Evolutionary conservation across 495 filamentous ascomycete species (phyloP).

Genomic region (Aspergillus ellipticus): DNA sequence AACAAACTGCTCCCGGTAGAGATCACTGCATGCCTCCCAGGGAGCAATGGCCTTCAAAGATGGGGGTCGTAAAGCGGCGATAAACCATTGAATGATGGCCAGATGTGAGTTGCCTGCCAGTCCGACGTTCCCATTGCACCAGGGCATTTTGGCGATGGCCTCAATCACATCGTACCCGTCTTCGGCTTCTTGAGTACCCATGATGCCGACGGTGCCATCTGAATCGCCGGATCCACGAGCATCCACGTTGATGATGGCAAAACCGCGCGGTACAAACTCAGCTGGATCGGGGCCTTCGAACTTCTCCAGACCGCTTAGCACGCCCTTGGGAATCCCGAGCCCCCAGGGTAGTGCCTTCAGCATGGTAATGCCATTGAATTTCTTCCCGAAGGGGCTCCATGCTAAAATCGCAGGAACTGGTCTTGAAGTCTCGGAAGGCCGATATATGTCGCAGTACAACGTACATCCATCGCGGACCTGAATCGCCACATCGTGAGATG

Average conservation of each 20-base stretch:
- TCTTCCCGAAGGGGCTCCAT: constrained; percentile 39
- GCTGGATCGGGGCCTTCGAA: constrained; percentile 47
- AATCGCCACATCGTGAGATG: constrained; percentile 32
- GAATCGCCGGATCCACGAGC: constrained; percentile 36
- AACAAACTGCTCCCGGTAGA: constrained; percentile 39
- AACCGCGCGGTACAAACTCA: constrained; percentile 36
- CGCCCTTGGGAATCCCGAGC: constrained; percentile 20
- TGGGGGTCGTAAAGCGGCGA: constrained; percentile 36
- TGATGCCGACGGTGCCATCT: constrained; percentile 37
- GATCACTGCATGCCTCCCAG: constrained; percentile 44
- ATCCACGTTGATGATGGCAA: constrained; percentile 44
- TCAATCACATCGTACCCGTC: constrained; percentile 46
- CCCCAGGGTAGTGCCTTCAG: constrained; percentile 22
- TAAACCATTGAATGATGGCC: constrained; percentile 43
- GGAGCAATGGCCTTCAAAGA: constrained; percentile 43
- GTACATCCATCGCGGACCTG: constrained; percentile 28
- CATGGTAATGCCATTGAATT: constrained; percentile 25
- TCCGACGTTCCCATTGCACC: constrained; percentile 45
- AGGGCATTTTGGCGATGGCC: constrained; percentile 33
- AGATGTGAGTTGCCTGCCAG: constrained; percentile 41
- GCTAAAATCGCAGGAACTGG: constrained; percentile 33
- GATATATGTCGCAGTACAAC: constrained; percentile 35
- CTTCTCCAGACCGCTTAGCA: constrained; percentile 31
- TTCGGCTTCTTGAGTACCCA: constrained; percentile 45
- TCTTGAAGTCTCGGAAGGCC: constrained; percentile 19